Conservation (phyloP, 1,284 basidiomycete species). For the Hemileia vastatrix region DNA sequence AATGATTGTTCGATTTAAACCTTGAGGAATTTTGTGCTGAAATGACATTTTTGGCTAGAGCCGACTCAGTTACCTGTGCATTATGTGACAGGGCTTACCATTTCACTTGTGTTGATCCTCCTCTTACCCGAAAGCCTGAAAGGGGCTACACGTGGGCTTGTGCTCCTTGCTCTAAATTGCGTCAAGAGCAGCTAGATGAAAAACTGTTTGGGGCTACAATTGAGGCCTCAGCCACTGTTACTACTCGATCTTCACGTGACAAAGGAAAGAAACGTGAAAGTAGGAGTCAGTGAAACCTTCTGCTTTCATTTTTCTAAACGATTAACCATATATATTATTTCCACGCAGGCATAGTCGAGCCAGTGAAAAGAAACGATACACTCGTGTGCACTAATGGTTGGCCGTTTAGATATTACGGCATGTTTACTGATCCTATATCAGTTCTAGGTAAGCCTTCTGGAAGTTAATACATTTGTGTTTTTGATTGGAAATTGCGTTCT, state of each 20-base stretch:
- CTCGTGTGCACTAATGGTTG: constrained; percentile 20
- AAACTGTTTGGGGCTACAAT: not conserved
- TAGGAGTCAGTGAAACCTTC: constrained; percentile 2
- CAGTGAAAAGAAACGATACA: constrained; percentile 12
- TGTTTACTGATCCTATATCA: constrained; percentile 18
- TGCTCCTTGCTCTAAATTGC: constrained; percentile 22
- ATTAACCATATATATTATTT: too few relatives aligned
- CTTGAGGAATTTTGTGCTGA: not conserved
- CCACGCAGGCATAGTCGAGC: too few relatives aligned
- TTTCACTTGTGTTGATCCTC: constrained; percentile 23
- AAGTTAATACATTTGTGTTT: not conserved
- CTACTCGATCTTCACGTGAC: constrained; percentile 15
- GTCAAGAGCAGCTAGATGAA: constrained; percentile 22
- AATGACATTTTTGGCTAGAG: not conserved
- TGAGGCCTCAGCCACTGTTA: not conserved
- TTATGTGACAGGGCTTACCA: constrained; percentile 20
- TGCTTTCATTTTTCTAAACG: too few relatives aligned
- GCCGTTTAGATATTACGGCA: constrained; percentile 22
- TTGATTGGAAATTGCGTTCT: not conserved
- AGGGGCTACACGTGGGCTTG: constrained; percentile 23
- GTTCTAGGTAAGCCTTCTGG: constrained; percentile 6
- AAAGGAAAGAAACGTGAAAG: constrained; percentile 23
- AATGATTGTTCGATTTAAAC: not conserved
- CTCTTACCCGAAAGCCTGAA: constrained; percentile 22
- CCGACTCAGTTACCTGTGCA: constrained; percentile 22